Percentiles rank a stretch among this genome's conserved stretches.
phyloP scores from a whole-genome alignment of 805 yeast species.

The Spathaspora sp. region DNA sequence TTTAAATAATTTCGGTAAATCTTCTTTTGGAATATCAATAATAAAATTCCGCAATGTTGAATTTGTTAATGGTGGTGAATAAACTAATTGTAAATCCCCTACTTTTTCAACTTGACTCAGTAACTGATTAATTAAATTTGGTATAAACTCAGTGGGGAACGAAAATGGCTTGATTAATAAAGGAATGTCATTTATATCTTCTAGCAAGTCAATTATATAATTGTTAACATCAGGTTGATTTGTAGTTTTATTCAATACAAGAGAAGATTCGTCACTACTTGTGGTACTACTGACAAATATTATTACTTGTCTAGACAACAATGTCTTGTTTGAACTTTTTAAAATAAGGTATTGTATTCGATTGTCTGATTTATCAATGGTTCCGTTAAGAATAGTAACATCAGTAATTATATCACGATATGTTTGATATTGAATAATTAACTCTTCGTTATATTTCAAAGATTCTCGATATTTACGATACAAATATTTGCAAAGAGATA shows the following conservation, averaged over 20 bases:
- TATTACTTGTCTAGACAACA: constrained; percentile 4
- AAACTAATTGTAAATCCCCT: constrained; percentile 4
- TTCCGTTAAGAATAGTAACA: constrained; percentile 2
- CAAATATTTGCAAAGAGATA: constrained; percentile 10
- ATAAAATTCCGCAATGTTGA: constrained; percentile 17
- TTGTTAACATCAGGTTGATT: constrained; percentile 3
- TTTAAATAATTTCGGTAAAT: constrained; percentile 7
- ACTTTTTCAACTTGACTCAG: constrained; percentile 1
- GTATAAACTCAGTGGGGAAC: constrained; percentile 5
- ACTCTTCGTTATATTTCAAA: constrained; percentile 1
- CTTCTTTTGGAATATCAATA: constrained; percentile 19
- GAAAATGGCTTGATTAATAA: constrained; percentile 6
- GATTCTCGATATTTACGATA: constrained; percentile 5
- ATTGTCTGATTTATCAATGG: background rate
- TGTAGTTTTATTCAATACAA: constrained; percentile 4
- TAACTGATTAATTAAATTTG: constrained; percentile 7
- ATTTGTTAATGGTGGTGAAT: constrained; percentile 9
- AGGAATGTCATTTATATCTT: constrained; percentile 9
- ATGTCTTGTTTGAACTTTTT: constrained; percentile 2
- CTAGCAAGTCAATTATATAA: constrained; percentile 5
- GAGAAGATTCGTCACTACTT: background rate
- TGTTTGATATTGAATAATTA: constrained; percentile 8
- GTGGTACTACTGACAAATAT: constrained; percentile 1
- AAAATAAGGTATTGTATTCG: constrained; percentile 8
- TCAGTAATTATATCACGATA: constrained; percentile 8